Conservation (phyloP, 371 early-diverging fungal genomes). For the Rhizopus sp. region DNA sequence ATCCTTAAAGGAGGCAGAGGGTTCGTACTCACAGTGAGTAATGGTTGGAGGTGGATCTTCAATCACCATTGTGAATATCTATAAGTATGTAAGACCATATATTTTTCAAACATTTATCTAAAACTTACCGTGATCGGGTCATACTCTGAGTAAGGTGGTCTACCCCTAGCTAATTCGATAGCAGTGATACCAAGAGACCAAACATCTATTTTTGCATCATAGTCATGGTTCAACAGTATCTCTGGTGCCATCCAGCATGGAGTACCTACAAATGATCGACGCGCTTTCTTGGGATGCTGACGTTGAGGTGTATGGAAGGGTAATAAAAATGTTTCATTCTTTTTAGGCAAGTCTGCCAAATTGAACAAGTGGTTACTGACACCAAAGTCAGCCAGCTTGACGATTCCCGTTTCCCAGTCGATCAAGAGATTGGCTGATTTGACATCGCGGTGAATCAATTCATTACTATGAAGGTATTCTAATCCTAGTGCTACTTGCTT, state of each 20-base stretch:
- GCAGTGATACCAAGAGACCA: slow-evolving; percentile 96
- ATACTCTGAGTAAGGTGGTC: slow-evolving; percentile 89
- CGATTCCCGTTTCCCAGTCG: slow-evolving; percentile 62
- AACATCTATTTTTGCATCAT: slow-evolving; percentile 81
- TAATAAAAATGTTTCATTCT: not conserved
- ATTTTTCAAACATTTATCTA: slow-evolving; percentile 1
- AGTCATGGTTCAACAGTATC: slow-evolving; percentile 74
- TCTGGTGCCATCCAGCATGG: slow-evolving; percentile 94
- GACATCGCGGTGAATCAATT: slow-evolving; percentile 95
- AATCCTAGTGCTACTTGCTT: slow-evolving; percentile 87
- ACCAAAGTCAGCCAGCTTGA: slow-evolving; percentile 53
- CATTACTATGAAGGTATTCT: slow-evolving; percentile 87
- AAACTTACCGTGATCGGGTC: slow-evolving; percentile 75
- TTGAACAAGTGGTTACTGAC: slow-evolving; percentile 37
- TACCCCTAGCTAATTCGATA: slow-evolving; percentile 92
- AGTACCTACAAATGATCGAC: slow-evolving; percentile 71
- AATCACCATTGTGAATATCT: slow-evolving; percentile 43
- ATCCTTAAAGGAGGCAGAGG: slow-evolving; percentile 24
- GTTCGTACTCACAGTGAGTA: slow-evolving; percentile 17
- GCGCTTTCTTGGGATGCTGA: slow-evolving; percentile 29
- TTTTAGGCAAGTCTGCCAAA: slow-evolving; percentile 14
- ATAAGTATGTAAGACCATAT: not conserved
- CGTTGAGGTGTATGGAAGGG: slow-evolving; percentile 23
- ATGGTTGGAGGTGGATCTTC: slow-evolving; percentile 41
- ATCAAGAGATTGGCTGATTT: slow-evolving; percentile 93